Percentiles rank a stretch among this genome's conserved stretches.
Conservation (phyloP, 2,329 filamentous ascomycete species). For the Echinosphaeria canescens region DNA sequence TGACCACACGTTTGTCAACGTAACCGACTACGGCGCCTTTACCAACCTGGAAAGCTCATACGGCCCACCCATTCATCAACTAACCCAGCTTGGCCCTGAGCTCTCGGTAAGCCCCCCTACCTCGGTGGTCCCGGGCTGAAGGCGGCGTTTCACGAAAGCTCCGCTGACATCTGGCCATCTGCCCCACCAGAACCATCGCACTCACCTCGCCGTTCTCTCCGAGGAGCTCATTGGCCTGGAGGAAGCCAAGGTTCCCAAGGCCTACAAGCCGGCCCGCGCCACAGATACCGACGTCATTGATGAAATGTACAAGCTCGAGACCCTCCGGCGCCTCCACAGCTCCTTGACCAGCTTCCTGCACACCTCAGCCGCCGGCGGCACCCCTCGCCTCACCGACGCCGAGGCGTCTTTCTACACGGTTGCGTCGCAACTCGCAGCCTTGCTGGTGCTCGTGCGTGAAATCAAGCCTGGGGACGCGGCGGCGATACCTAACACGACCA, state of each 20-base stretch:
- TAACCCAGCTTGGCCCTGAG: constrained; percentile 25
- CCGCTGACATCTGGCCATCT: not conserved
- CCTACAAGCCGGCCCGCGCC: constrained; percentile 30
- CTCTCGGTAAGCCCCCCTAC: constrained; percentile 22
- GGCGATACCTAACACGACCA: no score
- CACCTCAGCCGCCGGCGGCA: constrained; percentile 11
- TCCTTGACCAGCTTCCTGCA: constrained; percentile 18
- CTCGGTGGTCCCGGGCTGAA: no score
- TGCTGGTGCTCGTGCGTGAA: no score
- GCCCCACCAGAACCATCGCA: constrained; percentile 22
- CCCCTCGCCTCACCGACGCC: constrained; percentile 14
- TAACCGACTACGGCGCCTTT: constrained; percentile 28
- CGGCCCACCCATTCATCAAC: constrained; percentile 16
- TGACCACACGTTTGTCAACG: constrained; percentile 15
- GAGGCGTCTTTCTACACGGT: constrained; percentile 21
- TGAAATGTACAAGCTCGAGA: no score
- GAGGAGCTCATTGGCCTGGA: constrained; percentile 30
- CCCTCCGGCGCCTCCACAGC: constrained; percentile 14
- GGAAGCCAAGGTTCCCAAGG: constrained; percentile 21
- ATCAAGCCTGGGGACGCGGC: no score
- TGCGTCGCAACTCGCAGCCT: constrained; percentile 15
- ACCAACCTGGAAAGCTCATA: constrained; percentile 20
- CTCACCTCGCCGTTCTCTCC: constrained; percentile 22
- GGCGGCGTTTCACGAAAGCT: not conserved
- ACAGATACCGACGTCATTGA: no score